phyloP scores from a whole-genome alignment of 2,329 filamentous ascomycete species.

The Penicillium sp. region DNA sequence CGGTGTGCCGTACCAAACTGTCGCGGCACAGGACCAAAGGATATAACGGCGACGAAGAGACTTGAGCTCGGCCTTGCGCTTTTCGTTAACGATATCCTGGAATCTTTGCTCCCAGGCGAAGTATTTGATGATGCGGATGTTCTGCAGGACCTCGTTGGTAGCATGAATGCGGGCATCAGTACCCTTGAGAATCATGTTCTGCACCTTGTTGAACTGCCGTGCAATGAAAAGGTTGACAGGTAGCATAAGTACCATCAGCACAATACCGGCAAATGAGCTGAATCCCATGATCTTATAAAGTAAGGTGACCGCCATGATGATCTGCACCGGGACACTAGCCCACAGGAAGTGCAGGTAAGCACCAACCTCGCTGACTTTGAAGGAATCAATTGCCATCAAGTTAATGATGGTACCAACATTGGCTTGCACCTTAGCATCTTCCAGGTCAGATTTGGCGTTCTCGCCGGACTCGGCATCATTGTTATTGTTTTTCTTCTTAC shows the following conservation, averaged over 20 bases:
- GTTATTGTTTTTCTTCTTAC: slow-evolving; percentile 55
- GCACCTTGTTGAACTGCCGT: slow-evolving; percentile 79
- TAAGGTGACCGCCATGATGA: slow-evolving; percentile 77
- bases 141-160: slow-evolving; percentile 95
- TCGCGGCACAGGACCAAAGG: slow-evolving; percentile 88
- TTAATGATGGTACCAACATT: slow-evolving; percentile 99
- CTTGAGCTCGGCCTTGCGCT: slow-evolving; percentile 76
- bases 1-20: slow-evolving; percentile 94
- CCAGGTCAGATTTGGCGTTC: slow-evolving; percentile 20
- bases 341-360: slow-evolving; percentile 96
- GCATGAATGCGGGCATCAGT: slow-evolving; percentile 96
- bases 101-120: slow-evolving; percentile 98
- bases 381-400: slow-evolving; percentile 98
- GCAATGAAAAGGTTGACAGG: slow-evolving; percentile 91
- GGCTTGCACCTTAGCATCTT: slow-evolving; percentile 70
- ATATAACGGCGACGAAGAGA: slow-evolving; percentile 82
- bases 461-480: slow-evolving; percentile 29
- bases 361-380: slow-evolving; percentile 95
- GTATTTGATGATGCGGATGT: slow-evolving; percentile 98
- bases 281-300: slow-evolving; percentile 89
- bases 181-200: slow-evolving; percentile 88
- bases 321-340: slow-evolving; percentile 86
- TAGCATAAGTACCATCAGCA: slow-evolving; percentile 85
- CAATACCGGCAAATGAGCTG: slow-evolving; percentile 90
- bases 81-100: slow-evolving; percentile 83